Base-by-base conservation (phyloP, 352 stramenopile genomes). In the Phytopythium kandeliae region DNA sequence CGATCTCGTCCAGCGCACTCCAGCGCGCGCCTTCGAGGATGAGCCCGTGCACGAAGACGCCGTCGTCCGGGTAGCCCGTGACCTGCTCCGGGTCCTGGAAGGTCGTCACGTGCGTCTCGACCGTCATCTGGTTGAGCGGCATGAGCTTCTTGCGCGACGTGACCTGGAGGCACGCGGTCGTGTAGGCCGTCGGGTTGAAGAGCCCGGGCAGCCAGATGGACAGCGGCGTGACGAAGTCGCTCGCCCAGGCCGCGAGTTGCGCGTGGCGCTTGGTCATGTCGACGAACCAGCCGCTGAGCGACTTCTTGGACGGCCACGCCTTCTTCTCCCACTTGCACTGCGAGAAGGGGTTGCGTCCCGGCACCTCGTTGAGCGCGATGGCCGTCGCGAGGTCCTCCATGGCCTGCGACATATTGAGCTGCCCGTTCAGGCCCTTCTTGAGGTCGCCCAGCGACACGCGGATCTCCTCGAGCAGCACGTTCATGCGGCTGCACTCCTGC, bases 21-120 rank as follows among this genome's bases (percentile, higher is more conserved):
- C 89, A 99, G 12, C 96, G 77, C 24, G 96, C 95, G 35, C 96
- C 96, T 69, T 99, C 96, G 21, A 99, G 92, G 67, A 96, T 98
- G 8, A 99, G 67, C 2, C 96, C 96, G 59, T 98, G 89, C 43
- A 96, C 85, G 54, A 98, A 98, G 4, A 96, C 91, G 26, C 96
- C 96, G 59, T 98, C 90, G 50, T 94, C 78, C 1, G 84, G 84
- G 62, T 95, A 89, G 58, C 74, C 74, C 11, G 75, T 83, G 15
- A 94, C 74, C 31, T 87, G 76, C n/a, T 74, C 81, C 17, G 71
- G 53, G 59, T 97, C 83, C 48, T 89, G 85, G 54, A 98, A 96
- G 37, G 78, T 97, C n/a, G 87, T 97, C 41, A 98, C 82, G 59
- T 98, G 92, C 22, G 95, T 98, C 69, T 98, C 94, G 43, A 96